Evolutionary conservation across 108 stramenopile genomes (phyloP), one percentile per base, ranked within the genome.

Genomic region (Stephanodiscus minutulus): DNA sequence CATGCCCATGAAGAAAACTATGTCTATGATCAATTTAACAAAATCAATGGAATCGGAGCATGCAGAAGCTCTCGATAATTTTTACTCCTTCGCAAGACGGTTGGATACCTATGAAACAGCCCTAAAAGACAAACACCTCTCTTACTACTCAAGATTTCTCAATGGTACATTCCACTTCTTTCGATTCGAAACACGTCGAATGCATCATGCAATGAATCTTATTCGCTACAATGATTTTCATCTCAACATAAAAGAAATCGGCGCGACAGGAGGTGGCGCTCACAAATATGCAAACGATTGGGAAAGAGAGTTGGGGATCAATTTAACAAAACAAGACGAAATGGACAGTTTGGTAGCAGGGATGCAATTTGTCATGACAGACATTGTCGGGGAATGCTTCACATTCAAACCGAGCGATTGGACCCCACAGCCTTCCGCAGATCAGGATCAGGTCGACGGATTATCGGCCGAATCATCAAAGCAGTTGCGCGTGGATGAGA

Each of bases 151-250:
- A 22, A 79, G 90, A 52, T 85, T 82, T 41, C 83, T 99, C 7
- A 96, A 94, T 24, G 99, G 98, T 5, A 86, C 83, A 43, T 86
- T 99, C 21, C 98, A 99, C 71, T 99, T 99, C 68, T 83, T 99
- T 41, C 94, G 83, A 24, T 99, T 98, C 72, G 98, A 98, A 82
- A 98, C 98, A 12, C 89, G 96, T 7, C 83, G 74, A 37, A 95
- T 98, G 94, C 59, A 86, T 25, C 79, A 91, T 55, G 97, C 97
- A 5, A 95, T 99, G 82, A 90, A 97, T 49, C 64, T 96, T 50
- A 95, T 97, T 57, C 83, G 87, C 11, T 66, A 74, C 54, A 89
- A 95, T 64, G 77, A 92, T 65, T 72, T 95, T 81, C 91, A 92
- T 57, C 64, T 88, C 61, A 87, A 86, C 54, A 90, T 93, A 52